phyloP scores from a whole-genome alignment of 2,329 filamentous ascomycete genomes.

The Ophiostoma pallidulum region DNA sequence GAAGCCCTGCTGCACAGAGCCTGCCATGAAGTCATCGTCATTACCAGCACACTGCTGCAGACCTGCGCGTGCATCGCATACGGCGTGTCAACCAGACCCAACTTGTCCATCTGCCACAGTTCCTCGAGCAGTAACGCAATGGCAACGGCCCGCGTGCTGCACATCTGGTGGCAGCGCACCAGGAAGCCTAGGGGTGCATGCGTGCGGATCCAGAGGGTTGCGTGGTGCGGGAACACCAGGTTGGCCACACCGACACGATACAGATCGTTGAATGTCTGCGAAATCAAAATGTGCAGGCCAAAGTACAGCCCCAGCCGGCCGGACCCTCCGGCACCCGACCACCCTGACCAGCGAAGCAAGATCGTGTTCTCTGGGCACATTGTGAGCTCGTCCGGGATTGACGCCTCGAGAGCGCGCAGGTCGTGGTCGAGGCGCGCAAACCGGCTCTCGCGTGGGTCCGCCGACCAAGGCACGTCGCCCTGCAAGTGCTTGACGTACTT shows the following conservation, averaged over 20 bases:
- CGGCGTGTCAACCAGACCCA: constrained; percentile 10
- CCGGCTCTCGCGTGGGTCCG: constrained; percentile 1
- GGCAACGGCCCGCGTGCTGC: constrained; percentile 8
- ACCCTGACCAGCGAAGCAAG: constrained; percentile 7
- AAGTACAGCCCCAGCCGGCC: constrained; percentile 6
- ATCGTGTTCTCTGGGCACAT: constrained; percentile 7
- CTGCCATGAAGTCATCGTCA: constrained; percentile 13
- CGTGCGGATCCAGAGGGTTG: constrained; percentile 11
- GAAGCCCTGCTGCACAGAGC: neutral
- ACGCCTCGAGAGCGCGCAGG: constrained; percentile 6
- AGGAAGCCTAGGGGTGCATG: constrained; percentile 9
- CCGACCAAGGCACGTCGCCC: constrained; percentile 11
- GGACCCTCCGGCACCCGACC: neutral
- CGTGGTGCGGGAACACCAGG: constrained; percentile 14
- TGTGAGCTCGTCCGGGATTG: neutral
- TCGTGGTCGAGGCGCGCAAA: constrained; percentile 5
- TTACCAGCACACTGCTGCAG: constrained; percentile 12
- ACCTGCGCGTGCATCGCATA: constrained; percentile 14
- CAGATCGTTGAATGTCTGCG: constrained; percentile 12
- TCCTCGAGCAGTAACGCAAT: constrained; percentile 8
- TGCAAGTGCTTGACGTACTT: constrained; percentile 13
- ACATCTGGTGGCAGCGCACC: constrained; percentile 8
- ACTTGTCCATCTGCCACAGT: constrained; percentile 2
- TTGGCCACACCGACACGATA: constrained; percentile 13
- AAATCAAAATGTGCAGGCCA: constrained; percentile 12